Percentiles rank a stretch among this genome's conserved stretches.
phyloP scores from a whole-genome alignment of 495 filamentous ascomycete genomes.

The Aspergillus biplanus region DNA sequence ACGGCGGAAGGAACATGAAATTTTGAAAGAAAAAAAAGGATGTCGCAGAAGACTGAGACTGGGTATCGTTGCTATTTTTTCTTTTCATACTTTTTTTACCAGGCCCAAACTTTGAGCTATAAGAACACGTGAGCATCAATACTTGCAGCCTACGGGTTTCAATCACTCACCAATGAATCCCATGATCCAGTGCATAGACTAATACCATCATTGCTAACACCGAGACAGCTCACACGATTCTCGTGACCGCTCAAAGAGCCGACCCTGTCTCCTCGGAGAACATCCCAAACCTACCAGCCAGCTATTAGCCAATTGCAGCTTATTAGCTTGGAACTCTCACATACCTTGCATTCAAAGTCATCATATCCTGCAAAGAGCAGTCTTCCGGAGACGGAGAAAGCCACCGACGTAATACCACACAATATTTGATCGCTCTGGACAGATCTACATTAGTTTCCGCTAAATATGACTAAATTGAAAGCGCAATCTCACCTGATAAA shows the following conservation, averaged over 20 bases:
- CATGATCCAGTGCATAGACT: slow-evolving; percentile 99
- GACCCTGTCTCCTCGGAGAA: slow-evolving; percentile 94
- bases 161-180: slow-evolving; percentile 88
- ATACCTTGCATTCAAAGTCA: slow-evolving; percentile 99
- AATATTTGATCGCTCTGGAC: slow-evolving; percentile 91
- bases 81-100: slow-evolving; percentile 48
- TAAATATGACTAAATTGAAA: neutral
- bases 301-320: too few relatives aligned
- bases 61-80: slow-evolving; percentile 50
- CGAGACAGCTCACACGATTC: slow-evolving; percentile 97
- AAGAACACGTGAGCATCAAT: slow-evolving; percentile 21
- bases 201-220: slow-evolving; percentile 98
- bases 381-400: slow-evolving; percentile 95
- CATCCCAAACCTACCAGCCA: slow-evolving; percentile 85
- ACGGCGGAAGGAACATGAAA: slow-evolving; percentile 35
- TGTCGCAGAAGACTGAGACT: slow-evolving; percentile 50
- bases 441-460: slow-evolving; percentile 19
- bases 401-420: slow-evolving; percentile 97
- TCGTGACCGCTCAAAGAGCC: slow-evolving; percentile 96
- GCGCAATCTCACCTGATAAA: slow-evolving; percentile 75
- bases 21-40: slow-evolving; percentile 38
- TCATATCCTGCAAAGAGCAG: slow-evolving; percentile 97
- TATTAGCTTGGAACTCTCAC: neutral
- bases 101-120: slow-evolving; percentile 89
- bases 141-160: neutral